Percentiles rank a stretch among this genome's conserved stretches.
Evolutionary conservation across 768 basidiomycete species (phyloP).

Genomic region (Suillus discolor): DNA sequence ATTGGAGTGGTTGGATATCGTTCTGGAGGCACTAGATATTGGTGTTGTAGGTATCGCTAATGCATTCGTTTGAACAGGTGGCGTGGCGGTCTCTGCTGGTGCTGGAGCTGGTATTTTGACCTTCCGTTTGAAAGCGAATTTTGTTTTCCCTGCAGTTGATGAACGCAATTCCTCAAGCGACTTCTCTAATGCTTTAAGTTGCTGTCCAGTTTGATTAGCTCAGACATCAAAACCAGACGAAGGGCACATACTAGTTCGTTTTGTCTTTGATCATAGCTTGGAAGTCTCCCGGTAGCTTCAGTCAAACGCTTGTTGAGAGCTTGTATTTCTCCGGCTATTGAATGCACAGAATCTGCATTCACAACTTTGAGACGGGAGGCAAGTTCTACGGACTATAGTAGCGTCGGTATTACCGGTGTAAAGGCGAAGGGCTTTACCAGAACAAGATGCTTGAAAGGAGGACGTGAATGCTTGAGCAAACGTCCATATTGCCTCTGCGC

Average conservation of each 20-base stretch:
- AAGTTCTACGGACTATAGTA: constrained; percentile 42
- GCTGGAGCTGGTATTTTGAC: constrained; percentile 22
- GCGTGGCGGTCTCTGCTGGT: constrained; percentile 10
- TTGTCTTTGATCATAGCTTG: constrained; percentile 74
- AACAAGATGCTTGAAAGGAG: constrained; percentile 26
- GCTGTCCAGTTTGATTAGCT: constrained; percentile 43
- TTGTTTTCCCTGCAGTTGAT: constrained; percentile 50
- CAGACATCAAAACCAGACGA: constrained; percentile 1
- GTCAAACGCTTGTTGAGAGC: constrained; percentile 62
- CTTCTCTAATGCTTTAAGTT: constrained; percentile 64
- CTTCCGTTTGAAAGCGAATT: constrained; percentile 70
- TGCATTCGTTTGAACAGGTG: constrained; percentile 3
- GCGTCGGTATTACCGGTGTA: constrained; percentile 17
- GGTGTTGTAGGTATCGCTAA: background rate
- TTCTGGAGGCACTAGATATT: constrained; percentile 32
- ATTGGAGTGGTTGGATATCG: constrained; percentile 47
- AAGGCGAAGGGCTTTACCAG: constrained; percentile 22
- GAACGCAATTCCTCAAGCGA: constrained; percentile 53
- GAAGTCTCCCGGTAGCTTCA: constrained; percentile 65
- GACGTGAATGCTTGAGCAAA: constrained; percentile 32
- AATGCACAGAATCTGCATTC: constrained; percentile 42
- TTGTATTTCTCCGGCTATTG: constrained; percentile 51
- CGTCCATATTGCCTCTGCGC: constrained; percentile 27
- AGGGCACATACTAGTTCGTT: constrained; percentile 58
- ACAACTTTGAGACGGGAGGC: constrained; percentile 44